Evolutionary conservation across 2,329 filamentous ascomycete species (phyloP).

Genomic region (Fusarium beomiforme): DNA sequence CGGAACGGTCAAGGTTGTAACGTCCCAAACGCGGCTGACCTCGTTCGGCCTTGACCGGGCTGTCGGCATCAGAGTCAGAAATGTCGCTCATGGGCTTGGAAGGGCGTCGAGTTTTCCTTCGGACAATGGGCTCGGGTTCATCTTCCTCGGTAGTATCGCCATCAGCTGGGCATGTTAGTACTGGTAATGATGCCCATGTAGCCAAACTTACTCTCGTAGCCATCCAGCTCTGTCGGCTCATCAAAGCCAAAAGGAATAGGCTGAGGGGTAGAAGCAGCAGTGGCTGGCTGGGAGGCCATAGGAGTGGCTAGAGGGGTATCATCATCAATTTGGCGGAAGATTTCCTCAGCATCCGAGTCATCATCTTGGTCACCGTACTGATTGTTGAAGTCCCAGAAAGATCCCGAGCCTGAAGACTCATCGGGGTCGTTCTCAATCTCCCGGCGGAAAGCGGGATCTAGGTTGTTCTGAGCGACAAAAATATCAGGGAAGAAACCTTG

Average conservation of each 20-base stretch:
- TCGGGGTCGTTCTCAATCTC: slow-evolving; percentile 77
- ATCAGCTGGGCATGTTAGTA: slow-evolving; percentile 63
- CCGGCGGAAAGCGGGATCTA: slow-evolving; percentile 77
- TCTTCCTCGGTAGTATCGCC: slow-evolving; percentile 72
- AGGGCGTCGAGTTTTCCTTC: slow-evolving; percentile 59
- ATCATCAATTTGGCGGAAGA: slow-evolving; percentile 52
- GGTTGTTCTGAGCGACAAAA: slow-evolving; percentile 77
- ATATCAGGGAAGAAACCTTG: slow-evolving; percentile 79
- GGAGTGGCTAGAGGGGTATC: slow-evolving; percentile 57
- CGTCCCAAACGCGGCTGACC: slow-evolving; percentile 65
- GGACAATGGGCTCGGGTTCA: slow-evolving; percentile 59
- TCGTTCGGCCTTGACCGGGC: slow-evolving; percentile 57
- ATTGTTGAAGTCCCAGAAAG: slow-evolving; percentile 71
- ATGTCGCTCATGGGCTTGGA: slow-evolving; percentile 51
- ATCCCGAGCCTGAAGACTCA: slow-evolving; percentile 65
- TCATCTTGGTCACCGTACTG: slow-evolving; percentile 52
- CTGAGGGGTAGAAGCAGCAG: slow-evolving; percentile 38
- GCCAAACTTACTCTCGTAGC: slow-evolving; percentile 67
- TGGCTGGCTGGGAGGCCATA: slow-evolving; percentile 44
- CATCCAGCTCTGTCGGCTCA: slow-evolving; percentile 59
- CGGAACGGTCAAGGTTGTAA: slow-evolving; percentile 63
- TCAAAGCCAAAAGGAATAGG: slow-evolving; percentile 43
- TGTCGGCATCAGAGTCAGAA: slow-evolving; percentile 62
- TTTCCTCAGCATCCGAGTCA: slow-evolving; percentile 56
- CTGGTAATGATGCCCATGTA: slow-evolving; percentile 14